Base-by-base conservation (phyloP, 208 protist genomes). In the Jaenimonas drosophilae region DNA sequence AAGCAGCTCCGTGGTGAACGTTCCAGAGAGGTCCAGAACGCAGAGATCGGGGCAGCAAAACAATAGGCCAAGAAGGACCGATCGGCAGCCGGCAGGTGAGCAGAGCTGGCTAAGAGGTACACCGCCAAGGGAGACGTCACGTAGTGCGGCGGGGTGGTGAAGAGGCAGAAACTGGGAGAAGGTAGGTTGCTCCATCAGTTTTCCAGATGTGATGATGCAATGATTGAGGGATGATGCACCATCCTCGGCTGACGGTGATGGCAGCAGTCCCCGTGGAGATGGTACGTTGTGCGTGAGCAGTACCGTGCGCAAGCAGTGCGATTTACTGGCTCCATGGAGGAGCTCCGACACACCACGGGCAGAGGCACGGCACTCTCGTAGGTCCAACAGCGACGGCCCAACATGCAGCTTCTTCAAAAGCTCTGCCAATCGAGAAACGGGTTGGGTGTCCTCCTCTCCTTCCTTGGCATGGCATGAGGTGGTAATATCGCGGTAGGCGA, bases 281-380 rank as follows among this genome's bases (percentile, higher is more conserved):
- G 55, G 50, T 3, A 59, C 48, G 49, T 83, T 83, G 46, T 62
- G 50, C n/a, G 66, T 56, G 1, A 79, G 23, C 16, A 76, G 17
- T 14, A 85, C 21, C 32, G 42, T 74, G 23, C 44, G 16, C 33
- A 90, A 46, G 2, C 71, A 59, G 21, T 83, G 67, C 2, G 76
- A 62, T 26, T 51, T 59, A 44, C 76, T 83, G 29, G 74, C 76
- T 2, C 64, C 82, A 14, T 67, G 65, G 26, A 87, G 59, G 19
- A 85, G 59, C 17, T 71, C 61, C 12, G 76, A 82, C 20, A 91
- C 51, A 4, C 82, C 82, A 27, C 74, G 82, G 14, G 59, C 49
- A 0, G 70, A 76, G 0, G 64, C 62, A 5, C 68, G 62, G 53
- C 80, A 89, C 36, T 59, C 58, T 4, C 72, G 64, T 24, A 80